Evolutionary conservation across 768 basidiomycete genomes (phyloP), one percentile per base, ranked within the genome.

Genomic region (Rhizopogon vesiculosus): DNA sequence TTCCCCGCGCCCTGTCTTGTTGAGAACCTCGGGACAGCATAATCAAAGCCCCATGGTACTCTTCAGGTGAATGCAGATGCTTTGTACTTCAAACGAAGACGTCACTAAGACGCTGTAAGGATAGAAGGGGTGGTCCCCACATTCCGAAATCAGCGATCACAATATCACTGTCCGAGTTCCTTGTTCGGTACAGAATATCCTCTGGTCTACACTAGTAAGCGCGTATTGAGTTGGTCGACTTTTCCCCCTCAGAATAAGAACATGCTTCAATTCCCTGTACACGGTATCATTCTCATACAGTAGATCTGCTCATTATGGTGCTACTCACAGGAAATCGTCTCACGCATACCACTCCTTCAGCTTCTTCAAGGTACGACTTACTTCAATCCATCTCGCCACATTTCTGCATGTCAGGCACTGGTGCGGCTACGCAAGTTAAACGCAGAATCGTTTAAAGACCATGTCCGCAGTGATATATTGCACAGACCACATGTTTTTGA

Each of bases 111-210:
- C 39, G 13, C 38, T 33, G 31, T 9, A 45, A 54, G 19, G 29
- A 45, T 25, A 53, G 22, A 51, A 19, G 22, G 43, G 16, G 29
- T n/a, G n/a, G n/a, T n/a, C n/a, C n/a, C n/a, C 72, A 93, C 91
- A 99, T 98, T 61, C 97, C 96, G 65, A 99, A 99, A 71, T 98
- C 96, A 6, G 85, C 95, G 42, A 98, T 93, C 54, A 99, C 95
- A 48, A 98, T 80, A 59, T 89, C 89, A 16, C 90, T 91, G 16
- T 87, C 22, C 2, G 22, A 22, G 22, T 22, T 2, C 22, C 22
- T 22, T 22, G 2, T 22, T 22, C 77, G 84, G 68, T 93, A 98
- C 3, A 99, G 78, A 56, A 99, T 95, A 67, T 98, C 98, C 72
- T 99, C 97, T 0, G 97, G 97, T 69, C 22, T 22, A n/a, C n/a